phyloP scores from a whole-genome alignment of 805 yeast genomes.

The Hanseniaspora clermontiae region DNA sequence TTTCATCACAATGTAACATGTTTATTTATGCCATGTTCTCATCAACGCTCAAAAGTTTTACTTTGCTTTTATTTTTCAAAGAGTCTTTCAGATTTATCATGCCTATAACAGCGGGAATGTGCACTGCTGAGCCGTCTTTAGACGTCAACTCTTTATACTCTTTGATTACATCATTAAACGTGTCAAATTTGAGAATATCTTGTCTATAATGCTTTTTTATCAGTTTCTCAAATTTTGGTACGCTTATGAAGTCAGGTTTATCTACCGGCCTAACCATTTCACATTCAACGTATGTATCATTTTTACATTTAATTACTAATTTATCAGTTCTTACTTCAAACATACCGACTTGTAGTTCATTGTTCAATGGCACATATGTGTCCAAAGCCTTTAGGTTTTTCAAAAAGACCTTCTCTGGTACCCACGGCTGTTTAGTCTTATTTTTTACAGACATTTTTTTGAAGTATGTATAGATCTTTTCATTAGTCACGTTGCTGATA shows the following conservation, averaged over 20 bases:
- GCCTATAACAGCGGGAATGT: not conserved
- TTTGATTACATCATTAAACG: not conserved
- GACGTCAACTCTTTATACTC: not conserved
- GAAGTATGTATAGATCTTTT: not conserved
- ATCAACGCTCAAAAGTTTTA: not conserved
- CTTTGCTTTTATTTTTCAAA: not conserved
- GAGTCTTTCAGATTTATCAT: not conserved
- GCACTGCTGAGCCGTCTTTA: not conserved
- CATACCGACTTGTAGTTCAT: not conserved
- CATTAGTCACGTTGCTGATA: not conserved
- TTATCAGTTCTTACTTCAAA: not conserved
- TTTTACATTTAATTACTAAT: not conserved
- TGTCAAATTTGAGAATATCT: not conserved
- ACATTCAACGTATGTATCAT: not conserved
- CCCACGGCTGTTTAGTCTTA: not conserved
- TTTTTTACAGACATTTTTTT: not conserved
- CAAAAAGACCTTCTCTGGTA: conserved; percentile 1
- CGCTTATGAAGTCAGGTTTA: not conserved
- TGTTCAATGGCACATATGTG: not conserved
- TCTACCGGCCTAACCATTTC: not conserved
- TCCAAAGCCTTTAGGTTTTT: not conserved
- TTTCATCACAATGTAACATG: too few relatives aligned
- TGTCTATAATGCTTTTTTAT: conserved; percentile 7
- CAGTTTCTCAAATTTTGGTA: not conserved
- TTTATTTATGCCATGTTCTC: too few relatives aligned